Percentiles rank a stretch among this genome's conserved stretches.
phyloP scores from a whole-genome alignment of 495 filamentous ascomycete species.

The Penicillium mononematosum region DNA sequence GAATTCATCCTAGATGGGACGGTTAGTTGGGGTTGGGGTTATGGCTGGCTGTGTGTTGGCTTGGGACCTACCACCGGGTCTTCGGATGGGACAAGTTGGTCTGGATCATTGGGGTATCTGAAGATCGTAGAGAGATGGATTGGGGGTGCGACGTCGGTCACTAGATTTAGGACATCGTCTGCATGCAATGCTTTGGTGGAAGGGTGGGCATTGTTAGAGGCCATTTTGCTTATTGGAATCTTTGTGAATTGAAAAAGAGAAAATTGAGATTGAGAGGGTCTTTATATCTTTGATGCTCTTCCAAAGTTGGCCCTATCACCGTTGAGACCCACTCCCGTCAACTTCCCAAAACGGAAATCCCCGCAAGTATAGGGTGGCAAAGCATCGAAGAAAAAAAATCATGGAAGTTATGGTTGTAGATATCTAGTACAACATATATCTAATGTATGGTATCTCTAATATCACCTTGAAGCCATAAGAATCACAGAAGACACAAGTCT shows the following conservation, averaged over 20 bases:
- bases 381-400: background rate
- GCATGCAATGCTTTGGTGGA: slow-evolving; percentile 58
- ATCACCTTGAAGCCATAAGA: too few relatives aligned
- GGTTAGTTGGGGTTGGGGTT: background rate
- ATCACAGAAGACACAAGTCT: background rate
- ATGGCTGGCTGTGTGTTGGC: background rate
- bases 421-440: too few relatives aligned
- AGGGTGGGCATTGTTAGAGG: slow-evolving; percentile 17
- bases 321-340: slow-evolving; percentile 24
- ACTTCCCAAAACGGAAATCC: slow-evolving; percentile 25
- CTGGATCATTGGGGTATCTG: slow-evolving; percentile 66
- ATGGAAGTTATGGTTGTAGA: too few relatives aligned
- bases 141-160: slow-evolving; percentile 72
- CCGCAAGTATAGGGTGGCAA: background rate
- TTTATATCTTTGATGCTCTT: background rate
- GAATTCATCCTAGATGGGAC: slow-evolving; percentile 25
- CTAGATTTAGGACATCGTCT: slow-evolving; percentile 67
- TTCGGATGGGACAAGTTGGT: slow-evolving; percentile 47
- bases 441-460: too few relatives aligned
- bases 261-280: background rate
- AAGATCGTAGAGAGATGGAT: slow-evolving; percentile 84
- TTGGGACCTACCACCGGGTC: slow-evolving; percentile 29
- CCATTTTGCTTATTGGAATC: slow-evolving; percentile 10
- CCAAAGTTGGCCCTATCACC: background rate
- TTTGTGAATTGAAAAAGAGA: background rate